These are phyloP conservation scores for Candida caryicola DNA, from an alignment of 805 yeast species.

Conservation along the genomic window DNA sequence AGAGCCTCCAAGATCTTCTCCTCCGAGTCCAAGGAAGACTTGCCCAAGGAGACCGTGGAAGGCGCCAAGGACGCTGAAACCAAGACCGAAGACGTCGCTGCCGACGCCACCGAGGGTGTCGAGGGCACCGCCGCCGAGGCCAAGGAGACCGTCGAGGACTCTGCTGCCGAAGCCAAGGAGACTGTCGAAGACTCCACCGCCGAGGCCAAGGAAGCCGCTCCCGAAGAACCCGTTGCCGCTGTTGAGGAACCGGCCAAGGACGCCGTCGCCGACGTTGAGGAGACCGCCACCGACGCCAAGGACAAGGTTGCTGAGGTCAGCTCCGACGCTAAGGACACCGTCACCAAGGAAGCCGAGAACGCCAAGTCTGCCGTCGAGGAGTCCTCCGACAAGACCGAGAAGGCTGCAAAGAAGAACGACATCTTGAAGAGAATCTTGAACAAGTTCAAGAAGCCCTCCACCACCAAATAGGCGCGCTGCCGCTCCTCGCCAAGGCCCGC, in stretches of 20 bases:
- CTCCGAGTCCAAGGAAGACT: conserved; percentile 25
- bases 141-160: conserved; percentile 17
- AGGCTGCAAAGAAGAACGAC: conserved; percentile 36
- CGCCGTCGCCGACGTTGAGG: conserved; percentile 5
- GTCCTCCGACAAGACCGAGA: conserved; percentile 25
- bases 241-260: conserved; percentile 7
- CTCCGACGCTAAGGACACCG: conserved; percentile 9
- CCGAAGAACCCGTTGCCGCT: conserved; percentile 3
- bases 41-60: conserved; percentile 7
- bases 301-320: conserved; percentile 9
- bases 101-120: conserved; percentile 11
- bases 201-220: neutral
- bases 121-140: conserved; percentile 12
- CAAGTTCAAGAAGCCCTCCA: conserved; percentile 33
- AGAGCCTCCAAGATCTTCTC: conserved; percentile 37
- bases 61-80: conserved; percentile 2
- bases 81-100: conserved; percentile 2
- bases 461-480: conserved; percentile 8
- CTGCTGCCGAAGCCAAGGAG: conserved; percentile 7
- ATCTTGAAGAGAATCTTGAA: conserved; percentile 34
- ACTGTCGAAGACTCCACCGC: conserved; percentile 2
- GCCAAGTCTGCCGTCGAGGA: conserved; percentile 31
- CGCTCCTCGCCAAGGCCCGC: no score
- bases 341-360: conserved; percentile 16
- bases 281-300: conserved; percentile 6